Evolutionary conservation across 805 yeast genomes (phyloP).

Genomic region (Ogataea sp.): DNA sequence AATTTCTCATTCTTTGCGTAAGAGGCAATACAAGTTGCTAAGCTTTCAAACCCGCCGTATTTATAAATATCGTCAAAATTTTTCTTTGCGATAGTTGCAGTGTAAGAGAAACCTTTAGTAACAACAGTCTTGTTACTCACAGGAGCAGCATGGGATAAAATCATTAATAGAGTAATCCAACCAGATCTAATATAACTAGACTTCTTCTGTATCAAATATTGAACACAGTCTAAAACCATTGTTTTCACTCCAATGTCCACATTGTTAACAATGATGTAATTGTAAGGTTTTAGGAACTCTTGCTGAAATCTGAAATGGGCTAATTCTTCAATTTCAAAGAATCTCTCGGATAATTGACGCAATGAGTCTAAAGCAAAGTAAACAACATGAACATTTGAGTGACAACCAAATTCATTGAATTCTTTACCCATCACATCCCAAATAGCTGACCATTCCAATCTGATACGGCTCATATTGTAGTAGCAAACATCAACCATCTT

Average conservation of each 20-base stretch:
- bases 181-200: conserved; percentile 78
- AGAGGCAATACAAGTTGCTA: conserved; percentile 69
- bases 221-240: conserved; percentile 83
- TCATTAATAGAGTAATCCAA: conserved; percentile 84
- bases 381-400: conserved; percentile 65
- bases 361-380: conserved; percentile 91
- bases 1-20: conserved; percentile 78
- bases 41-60: conserved; percentile 61
- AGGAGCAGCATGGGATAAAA: conserved; percentile 66
- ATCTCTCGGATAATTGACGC: conserved; percentile 87
- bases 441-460: conserved; percentile 92
- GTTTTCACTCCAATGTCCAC: conserved; percentile 66
- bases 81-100: conserved; percentile 51
- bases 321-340: conserved; percentile 87
- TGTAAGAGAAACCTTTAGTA: conserved; percentile 52
- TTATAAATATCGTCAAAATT: conserved; percentile 54
- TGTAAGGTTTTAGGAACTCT: conserved; percentile 88
- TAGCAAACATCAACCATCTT: conserved; percentile 97
- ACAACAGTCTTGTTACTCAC: conserved; percentile 53
- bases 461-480: conserved; percentile 92
- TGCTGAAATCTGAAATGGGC: conserved; percentile 93
- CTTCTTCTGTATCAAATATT: conserved; percentile 75
- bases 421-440: conserved; percentile 93
- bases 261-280: conserved; percentile 64
- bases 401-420: conserved; percentile 79